Base-by-base conservation (phyloP, 73 alveolate genomes). In the Paramecium primaurelia region DNA sequence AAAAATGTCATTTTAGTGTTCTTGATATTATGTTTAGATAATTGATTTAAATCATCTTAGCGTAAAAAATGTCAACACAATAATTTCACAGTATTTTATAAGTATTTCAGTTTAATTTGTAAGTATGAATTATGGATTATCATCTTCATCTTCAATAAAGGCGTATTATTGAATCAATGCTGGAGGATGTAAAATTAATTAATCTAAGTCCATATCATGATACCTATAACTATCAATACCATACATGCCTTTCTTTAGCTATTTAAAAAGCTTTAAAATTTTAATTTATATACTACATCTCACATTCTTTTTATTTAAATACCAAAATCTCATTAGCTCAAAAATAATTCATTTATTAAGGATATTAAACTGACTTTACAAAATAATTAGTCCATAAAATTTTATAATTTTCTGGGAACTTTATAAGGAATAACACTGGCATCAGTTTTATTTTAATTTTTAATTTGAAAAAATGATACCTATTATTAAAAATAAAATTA, bases 21-120 rank as follows among this genome's bases (percentile, higher is more conserved):
- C 26, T 25, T 58, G 42, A 40, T 22, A 26, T n/a, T 42, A 20
- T 20, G 40, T 77, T 38, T 18, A 28, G 7, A 38, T 77, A 2
- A 77, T 38, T 37, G n/a, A 38, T 77, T 34, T 38, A 77, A 42
- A 42, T 77, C 89, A 26, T 77, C 71, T 77, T 38, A 38, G 40
- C 89, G 40, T 32, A 77, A 12, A 6, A 77, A 47, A 77, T 77
- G 89, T 18, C 89, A 71, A 77, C 89, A 77, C 44, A 77, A 32
- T 32, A 77, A 77, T 77, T 77, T 77, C 3, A 42, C 71, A 22
- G 89, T 77, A 77, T 77, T 77, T 18, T 34, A 30, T 38, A 77
- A 25, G 71, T 37, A 54, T 1, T 59, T 44, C 69, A 34, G 38
- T 20, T 40, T 77, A 28, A 34, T 38, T 32, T 38, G 40, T 38